Base-by-base conservation (phyloP, 306 rosid species). In the Begonia masoniana region DNA sequence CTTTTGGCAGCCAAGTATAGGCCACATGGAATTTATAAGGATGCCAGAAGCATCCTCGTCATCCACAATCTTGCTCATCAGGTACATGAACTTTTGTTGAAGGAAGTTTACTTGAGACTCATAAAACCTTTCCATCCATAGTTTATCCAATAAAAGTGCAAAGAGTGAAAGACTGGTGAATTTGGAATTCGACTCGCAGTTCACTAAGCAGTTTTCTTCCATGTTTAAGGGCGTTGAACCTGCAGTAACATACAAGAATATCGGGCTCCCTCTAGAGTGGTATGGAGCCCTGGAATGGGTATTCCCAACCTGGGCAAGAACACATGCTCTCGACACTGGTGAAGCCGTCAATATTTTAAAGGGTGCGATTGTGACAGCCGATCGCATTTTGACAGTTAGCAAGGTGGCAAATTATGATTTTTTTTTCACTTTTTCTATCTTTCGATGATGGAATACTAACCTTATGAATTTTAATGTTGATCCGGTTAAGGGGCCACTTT, bases 1-100 rank as follows among this genome's bases (percentile, higher is more conserved):
- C 80, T 87, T 68, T 69, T 87, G 78, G 94, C 87, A 9, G 76
- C 91, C 2, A 87, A 83, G 68, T 83, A 87, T 77, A 89, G 87
- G 57, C 91, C 94, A 7, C 57, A 72, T 69, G 96, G 91, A 64
- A 78, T 78, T 51, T 76, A 83, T 69, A 81, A 69, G 65, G 96
- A 87, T 70, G 87, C 94, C 6, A 81, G 96, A 12, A 78, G 94
- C 67, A 62, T 87, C 65, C 83, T 87, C 52, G 83, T 81, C 49
- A 87, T 87, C 61, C 96, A 87, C 62, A 87, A 87, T 59, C 78
- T 87, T 31, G 86, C 87, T 52, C 96, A 87, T 65, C 96, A 87
- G 87, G 96, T 83, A 72, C 31, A 12, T 26, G 13, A 49, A 13
- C 51, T 43, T 57, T 59, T 61, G 65, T 57, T 52, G n/a, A 31